Conservation (phyloP, 2,329 filamentous ascomycete species). For the Paracorniculantispora psalliotae region DNA sequence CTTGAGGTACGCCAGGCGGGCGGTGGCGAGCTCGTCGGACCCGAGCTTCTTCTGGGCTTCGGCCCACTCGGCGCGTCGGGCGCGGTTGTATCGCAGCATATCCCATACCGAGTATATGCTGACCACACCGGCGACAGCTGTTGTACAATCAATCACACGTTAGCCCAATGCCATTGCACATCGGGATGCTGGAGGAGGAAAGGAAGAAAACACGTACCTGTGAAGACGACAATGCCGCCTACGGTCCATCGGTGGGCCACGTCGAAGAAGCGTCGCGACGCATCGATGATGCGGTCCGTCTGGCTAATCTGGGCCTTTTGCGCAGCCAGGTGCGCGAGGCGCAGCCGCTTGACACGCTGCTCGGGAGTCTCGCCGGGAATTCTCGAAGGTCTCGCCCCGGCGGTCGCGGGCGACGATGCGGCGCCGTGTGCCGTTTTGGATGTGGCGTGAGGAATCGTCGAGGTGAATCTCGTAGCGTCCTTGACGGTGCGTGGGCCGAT, state of each 20-base stretch:
- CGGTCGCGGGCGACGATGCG: constrained; percentile 13
- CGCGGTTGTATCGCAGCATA: constrained; percentile 57
- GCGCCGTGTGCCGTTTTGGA: constrained; percentile 48
- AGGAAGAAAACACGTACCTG: constrained; percentile 40
- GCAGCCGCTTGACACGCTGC: constrained; percentile 63
- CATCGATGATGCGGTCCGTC: constrained; percentile 46
- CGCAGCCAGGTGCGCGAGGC: constrained; percentile 63
- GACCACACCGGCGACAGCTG: constrained; percentile 51
- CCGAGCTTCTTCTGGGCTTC: constrained; percentile 50
- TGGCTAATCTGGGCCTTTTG: constrained; percentile 52
- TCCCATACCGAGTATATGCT: constrained; percentile 57
- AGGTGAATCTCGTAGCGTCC: constrained; percentile 69
- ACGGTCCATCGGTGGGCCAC: constrained; percentile 53
- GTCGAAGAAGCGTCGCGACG: constrained; percentile 47
- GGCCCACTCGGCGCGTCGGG: constrained; percentile 54
- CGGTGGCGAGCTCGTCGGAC: constrained; percentile 50
- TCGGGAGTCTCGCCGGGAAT: constrained; percentile 56
- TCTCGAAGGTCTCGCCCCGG: constrained; percentile 24
- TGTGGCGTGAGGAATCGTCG: constrained; percentile 56
- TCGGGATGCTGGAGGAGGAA: neutral
- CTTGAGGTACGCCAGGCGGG: constrained; percentile 56
- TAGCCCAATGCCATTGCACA: no score
- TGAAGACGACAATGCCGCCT: constrained; percentile 50
- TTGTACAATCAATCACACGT: no score
- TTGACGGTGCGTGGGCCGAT: constrained; percentile 62